A percentile compares a stretch with the other conserved stretches of the same genome.
Conservation (phyloP, 495 filamentous ascomycete species). For the Penicillium maclennaniae region DNA sequence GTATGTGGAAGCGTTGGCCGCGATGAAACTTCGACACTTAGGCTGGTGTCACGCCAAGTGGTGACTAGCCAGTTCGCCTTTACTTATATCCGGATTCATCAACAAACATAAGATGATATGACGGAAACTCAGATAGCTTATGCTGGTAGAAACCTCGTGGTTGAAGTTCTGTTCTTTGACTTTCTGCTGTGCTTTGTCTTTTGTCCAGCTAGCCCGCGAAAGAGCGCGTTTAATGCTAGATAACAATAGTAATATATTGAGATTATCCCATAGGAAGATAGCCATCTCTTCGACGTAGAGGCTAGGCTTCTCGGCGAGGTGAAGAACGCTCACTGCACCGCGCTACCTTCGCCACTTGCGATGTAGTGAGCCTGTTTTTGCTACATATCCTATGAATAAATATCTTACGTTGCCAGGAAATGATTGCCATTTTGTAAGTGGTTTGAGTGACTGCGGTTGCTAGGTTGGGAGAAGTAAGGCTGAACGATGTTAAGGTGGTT, state of each 20-base stretch:
- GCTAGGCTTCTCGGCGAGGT: too few species aligned
- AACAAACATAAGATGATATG: slow-evolving; percentile 6
- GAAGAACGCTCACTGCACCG: slow-evolving; percentile 10
- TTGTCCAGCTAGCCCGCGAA: not conserved
- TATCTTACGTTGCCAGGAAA: slow-evolving; percentile 9
- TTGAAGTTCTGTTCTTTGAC: slow-evolving; percentile 1
- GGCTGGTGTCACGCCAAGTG: too few species aligned
- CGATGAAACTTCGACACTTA: too few species aligned
- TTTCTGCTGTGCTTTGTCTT: not conserved
- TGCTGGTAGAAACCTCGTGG: slow-evolving; percentile 7
- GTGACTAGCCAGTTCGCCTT: too few species aligned
- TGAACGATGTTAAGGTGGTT: too few species aligned
- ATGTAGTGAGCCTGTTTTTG: slow-evolving; percentile 8
- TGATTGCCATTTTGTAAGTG: slow-evolving; percentile 6
- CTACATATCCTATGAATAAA: slow-evolving; percentile 14
- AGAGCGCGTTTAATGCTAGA: slow-evolving; percentile 1
- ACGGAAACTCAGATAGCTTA: slow-evolving; percentile 2
- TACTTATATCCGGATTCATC: too few species aligned
- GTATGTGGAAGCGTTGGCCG: too few species aligned
- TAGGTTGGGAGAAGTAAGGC: too few species aligned
- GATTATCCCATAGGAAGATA: slow-evolving; percentile 14
- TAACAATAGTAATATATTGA: slow-evolving; percentile 10
- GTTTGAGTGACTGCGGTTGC: too few species aligned
- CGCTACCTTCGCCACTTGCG: slow-evolving; percentile 11
- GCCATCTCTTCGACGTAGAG: slow-evolving; percentile 20